Percentiles rank a stretch among this genome's conserved stretches.
These are phyloP conservation scores for Sclerotinia sclerotiorum DNA, from an alignment of 2,329 filamentous ascomycete genomes.

Conservation along the genomic window DNA sequence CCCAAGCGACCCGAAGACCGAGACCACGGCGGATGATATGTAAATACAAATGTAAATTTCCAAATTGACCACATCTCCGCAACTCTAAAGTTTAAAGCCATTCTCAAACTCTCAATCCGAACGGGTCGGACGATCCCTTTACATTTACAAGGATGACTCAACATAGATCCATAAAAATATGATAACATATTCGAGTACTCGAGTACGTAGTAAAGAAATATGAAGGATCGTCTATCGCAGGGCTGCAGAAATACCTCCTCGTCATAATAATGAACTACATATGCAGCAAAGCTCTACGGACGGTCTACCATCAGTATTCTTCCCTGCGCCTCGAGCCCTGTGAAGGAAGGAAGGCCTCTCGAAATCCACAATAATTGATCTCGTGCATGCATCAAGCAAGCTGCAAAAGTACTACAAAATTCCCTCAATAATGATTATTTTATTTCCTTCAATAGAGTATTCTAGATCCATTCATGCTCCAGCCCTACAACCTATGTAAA, in stretches of 20 bases:
- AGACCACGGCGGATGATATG: background rate
- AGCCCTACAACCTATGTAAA: no score
- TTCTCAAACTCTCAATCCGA: no score
- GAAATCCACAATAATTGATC: background rate
- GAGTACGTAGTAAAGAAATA: no score
- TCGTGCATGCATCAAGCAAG: background rate
- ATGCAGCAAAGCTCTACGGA: no score
- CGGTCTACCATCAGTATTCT: background rate
- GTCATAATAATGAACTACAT: background rate
- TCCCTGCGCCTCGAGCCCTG: no score
- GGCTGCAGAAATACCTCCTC: background rate
- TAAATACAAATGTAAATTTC: background rate
- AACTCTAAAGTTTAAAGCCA: slow-evolving; percentile 18
- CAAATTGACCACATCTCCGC: slow-evolving; percentile 11
- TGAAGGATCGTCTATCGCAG: no score
- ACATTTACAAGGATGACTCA: slow-evolving; percentile 9
- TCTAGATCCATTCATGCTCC: no score
- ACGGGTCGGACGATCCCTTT: background rate
- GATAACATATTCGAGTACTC: no score
- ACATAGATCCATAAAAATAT: background rate
- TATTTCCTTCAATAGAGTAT: no score
- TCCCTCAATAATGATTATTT: background rate
- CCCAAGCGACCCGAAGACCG: background rate
- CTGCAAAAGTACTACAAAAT: background rate
- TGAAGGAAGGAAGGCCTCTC: background rate